Evolutionary conservation across 108 stramenopile genomes (phyloP).

Genomic region (Mayamaea pseudoterrestris): DNA sequence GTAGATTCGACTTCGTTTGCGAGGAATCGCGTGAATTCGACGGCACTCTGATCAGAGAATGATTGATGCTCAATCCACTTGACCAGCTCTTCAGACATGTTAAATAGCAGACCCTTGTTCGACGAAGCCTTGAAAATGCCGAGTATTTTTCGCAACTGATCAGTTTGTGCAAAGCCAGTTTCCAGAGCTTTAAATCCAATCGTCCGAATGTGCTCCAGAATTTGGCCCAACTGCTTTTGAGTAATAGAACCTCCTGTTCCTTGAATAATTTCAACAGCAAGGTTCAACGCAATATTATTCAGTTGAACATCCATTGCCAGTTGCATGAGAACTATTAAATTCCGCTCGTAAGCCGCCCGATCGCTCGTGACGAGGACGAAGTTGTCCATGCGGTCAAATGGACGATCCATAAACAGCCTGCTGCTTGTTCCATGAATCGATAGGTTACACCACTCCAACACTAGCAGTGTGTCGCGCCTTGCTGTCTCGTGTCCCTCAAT

Average conservation of each 20-base stretch:
- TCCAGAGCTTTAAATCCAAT: slow-evolving; percentile 19
- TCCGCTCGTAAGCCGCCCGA: slow-evolving; percentile 42
- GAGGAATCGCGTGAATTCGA: too few species aligned
- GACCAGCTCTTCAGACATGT: slow-evolving; percentile 7
- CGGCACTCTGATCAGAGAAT: too few species aligned
- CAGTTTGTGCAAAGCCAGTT: not conserved
- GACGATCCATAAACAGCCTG: too few species aligned
- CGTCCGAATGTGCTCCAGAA: slow-evolving; percentile 4
- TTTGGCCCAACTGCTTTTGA: too few species aligned
- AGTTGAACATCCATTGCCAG: slow-evolving; percentile 40
- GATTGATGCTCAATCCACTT: too few species aligned
- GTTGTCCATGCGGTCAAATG: too few species aligned
- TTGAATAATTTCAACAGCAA: slow-evolving; percentile 38
- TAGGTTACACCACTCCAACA: slow-evolving; percentile 59
- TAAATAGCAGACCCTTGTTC: too few species aligned
- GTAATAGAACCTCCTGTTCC: too few species aligned
- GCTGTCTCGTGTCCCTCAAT: slow-evolving; percentile 42
- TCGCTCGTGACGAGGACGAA: too few species aligned
- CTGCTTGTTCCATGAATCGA: slow-evolving; percentile 18
- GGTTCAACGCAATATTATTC: slow-evolving; percentile 42
- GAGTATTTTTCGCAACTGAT: not conserved
- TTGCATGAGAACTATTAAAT: slow-evolving; percentile 49
- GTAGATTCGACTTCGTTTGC: too few species aligned
- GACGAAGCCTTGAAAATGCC: not conserved
- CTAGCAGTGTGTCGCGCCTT: slow-evolving; percentile 22